Base-by-base conservation (phyloP, 345 rosid genomes). In the Eucalyptus cloeziana region DNA sequence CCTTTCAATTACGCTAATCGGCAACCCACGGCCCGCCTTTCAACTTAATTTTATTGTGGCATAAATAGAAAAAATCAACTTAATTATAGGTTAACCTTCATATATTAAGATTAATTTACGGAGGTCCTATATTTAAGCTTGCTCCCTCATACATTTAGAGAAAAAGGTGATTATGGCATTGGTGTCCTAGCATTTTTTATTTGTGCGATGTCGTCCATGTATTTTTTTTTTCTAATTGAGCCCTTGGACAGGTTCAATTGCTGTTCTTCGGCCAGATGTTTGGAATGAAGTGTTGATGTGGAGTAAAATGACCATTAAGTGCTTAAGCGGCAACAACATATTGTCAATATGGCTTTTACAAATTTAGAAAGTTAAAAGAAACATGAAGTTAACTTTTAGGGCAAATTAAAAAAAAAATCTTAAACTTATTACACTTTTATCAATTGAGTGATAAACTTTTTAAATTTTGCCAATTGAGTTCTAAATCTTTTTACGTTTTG, bases 371-470 rank as follows among this genome's bases (percentile, higher is more conserved):
- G 13, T 25, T 25, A 22, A 54, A 60, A 60, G 6, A 60, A 25
- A 10, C 30, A 60, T 2, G n/a, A 60, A 60, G 67, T 60, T 60
- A 60, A 25, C 11, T 8, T 54, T 54, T 54, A 1, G 0, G 4
- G 27, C 21, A 21, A 21, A 8, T 54, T 8, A 54, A 0, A 4
- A 7, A 7, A 54, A 54, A 54, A 21, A 0, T 54, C 11, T 2
- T 21, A 54, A 54, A 22, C 0, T 22, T 54, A 54, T 54, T 54
- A 1, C 2, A 21, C 5, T 54, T 21, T 54, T 54, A 54, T 8
- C 27, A 1, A 54, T 54, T 54, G 2, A 54, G 25, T 54, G 10
- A 54, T 54, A 54, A 54, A 4, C 10, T 22, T 54, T 21, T 54
- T 54, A 1, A 54, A 7, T 21, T 8, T 54, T 54, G 25, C 60